Conservation (phyloP, 2,329 filamentous ascomycete species). For the Cercospora zeina region DNA sequence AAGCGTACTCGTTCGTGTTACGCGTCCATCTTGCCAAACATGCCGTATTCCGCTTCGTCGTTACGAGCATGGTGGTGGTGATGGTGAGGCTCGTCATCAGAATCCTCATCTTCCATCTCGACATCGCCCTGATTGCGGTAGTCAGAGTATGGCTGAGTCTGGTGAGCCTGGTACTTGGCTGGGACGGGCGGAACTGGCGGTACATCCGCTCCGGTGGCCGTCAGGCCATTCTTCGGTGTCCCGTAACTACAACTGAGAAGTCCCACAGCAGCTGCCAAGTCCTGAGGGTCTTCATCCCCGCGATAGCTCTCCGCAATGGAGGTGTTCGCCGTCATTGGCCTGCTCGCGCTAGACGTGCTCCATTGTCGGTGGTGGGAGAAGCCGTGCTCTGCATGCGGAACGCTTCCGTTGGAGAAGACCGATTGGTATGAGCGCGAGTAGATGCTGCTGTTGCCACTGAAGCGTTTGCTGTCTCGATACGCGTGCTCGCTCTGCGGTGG, state of each 20-base stretch:
- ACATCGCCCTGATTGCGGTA: slow-evolving; percentile 44
- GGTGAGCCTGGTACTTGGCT: slow-evolving; percentile 67
- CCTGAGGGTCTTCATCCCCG: slow-evolving; percentile 76
- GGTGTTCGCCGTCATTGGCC: slow-evolving; percentile 70
- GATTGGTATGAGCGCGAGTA: slow-evolving; percentile 81
- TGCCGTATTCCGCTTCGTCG: slow-evolving; percentile 87
- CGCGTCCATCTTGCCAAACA: slow-evolving; percentile 89
- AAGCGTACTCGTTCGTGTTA: slow-evolving; percentile 5
- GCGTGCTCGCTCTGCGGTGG: slow-evolving; percentile 73
- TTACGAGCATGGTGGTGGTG: slow-evolving; percentile 53
- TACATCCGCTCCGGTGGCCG: slow-evolving; percentile 67
- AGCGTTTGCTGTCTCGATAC: slow-evolving; percentile 45
- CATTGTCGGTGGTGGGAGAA: slow-evolving; percentile 66
- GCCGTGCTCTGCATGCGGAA: slow-evolving; percentile 55
- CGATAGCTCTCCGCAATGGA: slow-evolving; percentile 65
- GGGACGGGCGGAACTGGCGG: slow-evolving; percentile 88
- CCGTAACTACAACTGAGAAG: slow-evolving; percentile 88
- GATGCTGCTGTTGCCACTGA: slow-evolving; percentile 52
- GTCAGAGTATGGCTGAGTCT: slow-evolving; percentile 48
- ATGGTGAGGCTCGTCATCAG: slow-evolving; percentile 37
- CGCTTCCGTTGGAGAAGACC: slow-evolving; percentile 55
- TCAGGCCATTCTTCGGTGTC: slow-evolving; percentile 68
- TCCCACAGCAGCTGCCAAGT: slow-evolving; percentile 86
- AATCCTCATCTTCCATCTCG: slow-evolving; percentile 56
- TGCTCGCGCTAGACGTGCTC: slow-evolving; percentile 67